phyloP scores from a whole-genome alignment of 371 early-diverging fungal genomes.

The Funneliformis caledonium region DNA sequence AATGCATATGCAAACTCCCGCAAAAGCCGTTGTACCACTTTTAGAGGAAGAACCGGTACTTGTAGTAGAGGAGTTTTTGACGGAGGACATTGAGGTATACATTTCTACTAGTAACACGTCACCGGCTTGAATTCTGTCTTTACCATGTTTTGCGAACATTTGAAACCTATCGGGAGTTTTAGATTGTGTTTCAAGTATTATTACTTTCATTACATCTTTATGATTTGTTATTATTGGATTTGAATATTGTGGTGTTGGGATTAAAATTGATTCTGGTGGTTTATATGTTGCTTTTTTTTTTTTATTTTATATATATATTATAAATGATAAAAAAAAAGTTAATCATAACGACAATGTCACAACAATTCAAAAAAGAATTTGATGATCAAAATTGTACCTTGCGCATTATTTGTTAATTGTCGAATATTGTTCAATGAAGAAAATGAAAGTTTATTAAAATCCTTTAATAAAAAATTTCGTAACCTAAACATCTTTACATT shows the following conservation, averaged over 20 bases:
- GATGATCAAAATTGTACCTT: no score
- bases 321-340: no score
- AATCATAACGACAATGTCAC: no score
- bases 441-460: no score
- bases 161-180: slow-evolving; percentile 66
- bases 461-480: no score
- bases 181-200: slow-evolving; percentile 63
- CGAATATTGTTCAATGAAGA: no score
- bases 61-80: slow-evolving; percentile 42
- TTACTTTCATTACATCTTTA: slow-evolving; percentile 72
- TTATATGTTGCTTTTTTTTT: neutral
- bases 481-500: no score
- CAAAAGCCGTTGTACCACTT: slow-evolving; percentile 61
- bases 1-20: slow-evolving; percentile 83
- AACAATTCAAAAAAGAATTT: no score
- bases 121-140: slow-evolving; percentile 67
- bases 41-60: neutral
- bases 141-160: slow-evolving; percentile 61
- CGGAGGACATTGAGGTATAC: slow-evolving; percentile 46
- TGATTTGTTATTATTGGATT: slow-evolving; percentile 40
- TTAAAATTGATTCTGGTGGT: slow-evolving; percentile 15
- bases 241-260: slow-evolving; percentile 37
- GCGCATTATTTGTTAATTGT: no score
- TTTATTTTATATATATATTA: no score
- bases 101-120: slow-evolving; percentile 77